phyloP scores from a whole-genome alignment of 345 rosid species.

The Kernera saxatilis region DNA sequence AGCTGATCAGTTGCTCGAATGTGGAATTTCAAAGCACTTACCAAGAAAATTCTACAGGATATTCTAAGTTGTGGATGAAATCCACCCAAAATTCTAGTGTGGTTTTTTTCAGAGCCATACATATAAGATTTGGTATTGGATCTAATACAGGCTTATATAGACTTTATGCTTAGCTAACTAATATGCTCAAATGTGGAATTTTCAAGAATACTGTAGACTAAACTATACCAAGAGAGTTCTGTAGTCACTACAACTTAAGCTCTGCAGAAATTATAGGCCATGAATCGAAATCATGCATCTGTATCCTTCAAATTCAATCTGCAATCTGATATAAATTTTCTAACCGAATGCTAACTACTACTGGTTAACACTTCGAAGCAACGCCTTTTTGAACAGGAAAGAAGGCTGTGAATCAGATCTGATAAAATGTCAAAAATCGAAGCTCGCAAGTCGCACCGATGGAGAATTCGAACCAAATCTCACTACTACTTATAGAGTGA shows the following conservation, averaged over 20 bases:
- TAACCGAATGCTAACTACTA: background rate
- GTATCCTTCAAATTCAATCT: background rate
- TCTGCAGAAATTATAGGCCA: background rate
- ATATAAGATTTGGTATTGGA: no score
- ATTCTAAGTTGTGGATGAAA: no score
- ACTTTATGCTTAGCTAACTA: no score
- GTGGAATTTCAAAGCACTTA: background rate
- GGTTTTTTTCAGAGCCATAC: no score
- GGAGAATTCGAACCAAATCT: background rate
- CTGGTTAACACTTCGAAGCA: background rate
- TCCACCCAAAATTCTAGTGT: no score
- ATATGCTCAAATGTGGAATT: background rate
- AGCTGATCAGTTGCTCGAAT: background rate
- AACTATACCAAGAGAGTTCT: background rate
- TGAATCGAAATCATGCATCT: background rate
- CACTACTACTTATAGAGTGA: background rate
- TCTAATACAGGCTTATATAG: no score
- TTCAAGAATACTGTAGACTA: background rate
- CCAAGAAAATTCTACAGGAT: background rate
- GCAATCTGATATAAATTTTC: background rate
- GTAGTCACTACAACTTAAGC: background rate
- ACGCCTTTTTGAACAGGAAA: background rate
- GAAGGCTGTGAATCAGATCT: slow-evolving; percentile 6
- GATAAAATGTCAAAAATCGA: background rate
- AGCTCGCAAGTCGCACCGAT: no score